Base-by-base conservation (phyloP, 2,329 filamentous ascomycete genomes). In the Blastomyces emzantsi region DNA sequence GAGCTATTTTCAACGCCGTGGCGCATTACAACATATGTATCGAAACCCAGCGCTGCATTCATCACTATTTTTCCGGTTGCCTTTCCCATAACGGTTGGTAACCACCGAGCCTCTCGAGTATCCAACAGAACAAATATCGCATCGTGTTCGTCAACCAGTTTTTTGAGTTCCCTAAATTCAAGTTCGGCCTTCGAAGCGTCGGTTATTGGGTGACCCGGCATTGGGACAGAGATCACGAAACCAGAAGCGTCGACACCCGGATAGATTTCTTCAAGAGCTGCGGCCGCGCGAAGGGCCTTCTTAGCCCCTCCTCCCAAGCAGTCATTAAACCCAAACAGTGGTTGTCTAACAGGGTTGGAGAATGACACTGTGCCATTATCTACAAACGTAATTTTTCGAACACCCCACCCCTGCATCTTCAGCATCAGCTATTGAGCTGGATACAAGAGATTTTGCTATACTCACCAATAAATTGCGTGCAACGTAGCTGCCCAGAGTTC, bases 101-200 rank as follows among this genome's bases (percentile, higher is more conserved):
- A 80, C 94, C 94, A 99, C 67, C 94, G 83, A 57, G 90, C 94
- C 77, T 99, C 94, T 66, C 94, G 83, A 11, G 92, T 96, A 71
- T 97, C 93, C 91, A 97, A 96, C 4, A 99, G 83, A n/a, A 99
- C 81, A 73, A 99, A 99, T 33, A 99, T 87, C 22, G 85, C 92
- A 72, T 99, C 94, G 71, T 99, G 94, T 33, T 87, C 85, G 59
- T 91, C 83, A 62, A 99, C 87, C 17, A 99, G 80, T 59, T 81
- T 76, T 70, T 89, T 83, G 3, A 99, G 79, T 66, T 84, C 86
- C 64, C 90, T 86, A 70, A 90, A 96, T 60, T 97, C 90, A 6
- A 77, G 78, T 68, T 86, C 87, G 1, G 87, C 87, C 73, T 85
- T 88, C 1, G 79, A 77, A 71, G 88, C 85, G 67, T 97, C 88